Evolutionary conservation across 2,329 filamentous ascomycete genomes (phyloP).

Genomic region (Cytospora schulzeri): DNA sequence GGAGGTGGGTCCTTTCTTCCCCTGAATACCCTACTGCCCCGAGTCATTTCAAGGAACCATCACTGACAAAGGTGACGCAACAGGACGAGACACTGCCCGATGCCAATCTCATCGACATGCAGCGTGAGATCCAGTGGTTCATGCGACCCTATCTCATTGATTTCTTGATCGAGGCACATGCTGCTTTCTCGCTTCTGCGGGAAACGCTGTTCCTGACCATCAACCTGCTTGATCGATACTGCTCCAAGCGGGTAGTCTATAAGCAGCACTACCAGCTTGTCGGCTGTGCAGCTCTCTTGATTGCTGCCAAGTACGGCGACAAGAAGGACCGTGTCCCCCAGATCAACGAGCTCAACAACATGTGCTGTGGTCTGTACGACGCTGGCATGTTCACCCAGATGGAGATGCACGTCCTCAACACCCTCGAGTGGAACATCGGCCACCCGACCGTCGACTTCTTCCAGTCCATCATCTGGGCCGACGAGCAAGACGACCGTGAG

Average conservation of each 20-base stretch:
- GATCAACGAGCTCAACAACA: constrained; percentile 94
- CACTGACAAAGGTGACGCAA: constrained; percentile 10
- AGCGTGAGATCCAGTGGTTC: constrained; percentile 99
- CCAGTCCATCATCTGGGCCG: constrained; percentile 80
- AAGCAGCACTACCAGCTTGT: constrained; percentile 99
- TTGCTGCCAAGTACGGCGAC: constrained; percentile 97
- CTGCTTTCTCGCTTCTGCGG: constrained; percentile 88
- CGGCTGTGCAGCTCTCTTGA: constrained; percentile 91
- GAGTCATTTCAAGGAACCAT: not conserved
- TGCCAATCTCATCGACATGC: constrained; percentile 97
- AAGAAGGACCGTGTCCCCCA: constrained; percentile 98
- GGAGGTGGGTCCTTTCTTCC: constrained; percentile 63
- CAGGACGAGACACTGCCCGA: constrained; percentile 86
- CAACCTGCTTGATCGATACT: constrained; percentile 96
- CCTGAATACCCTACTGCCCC: constrained; percentile 7
- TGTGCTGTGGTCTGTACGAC: constrained; percentile 98
- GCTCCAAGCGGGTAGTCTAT: constrained; percentile 95
- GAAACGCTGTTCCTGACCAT: constrained; percentile 95
- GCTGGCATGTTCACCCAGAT: constrained; percentile 99
- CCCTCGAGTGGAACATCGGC: constrained; percentile 92
- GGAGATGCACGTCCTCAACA: constrained; percentile 99
- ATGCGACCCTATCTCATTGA: constrained; percentile 98
- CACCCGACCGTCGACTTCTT: constrained; percentile 96
- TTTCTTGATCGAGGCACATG: constrained; percentile 96
- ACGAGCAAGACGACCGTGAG: constrained; percentile 78